Base-by-base conservation (phyloP, 768 basidiomycete species). In the Termitomyces sp. region DNA sequence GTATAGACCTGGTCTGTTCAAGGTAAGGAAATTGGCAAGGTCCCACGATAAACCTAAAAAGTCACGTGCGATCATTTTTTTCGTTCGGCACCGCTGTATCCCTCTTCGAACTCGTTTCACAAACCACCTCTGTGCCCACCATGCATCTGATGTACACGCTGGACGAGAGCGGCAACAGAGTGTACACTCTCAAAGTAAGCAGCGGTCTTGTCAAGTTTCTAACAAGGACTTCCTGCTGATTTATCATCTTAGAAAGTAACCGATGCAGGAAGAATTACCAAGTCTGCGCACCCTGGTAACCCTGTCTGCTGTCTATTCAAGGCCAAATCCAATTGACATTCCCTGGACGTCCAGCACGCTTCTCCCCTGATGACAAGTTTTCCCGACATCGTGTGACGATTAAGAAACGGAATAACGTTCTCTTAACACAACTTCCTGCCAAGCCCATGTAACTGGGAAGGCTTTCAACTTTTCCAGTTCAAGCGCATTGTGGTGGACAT, bases 331-430 rank as follows among this genome's bases (percentile, higher is more conserved):
- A 53, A 57, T 23, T 56, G 23, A 58, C 42, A 46, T 14, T 46
- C 17, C 37, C 34, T 34, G n/a, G 17, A 19, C 40, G 25, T 49
- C n/a, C 56, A 97, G 96, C 96, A 16, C 94, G 97, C 40, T 98
- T 98, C 75, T 98, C 96, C 14, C 96, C 96, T 11, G 97, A 99
- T 72, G 96, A 98, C 83, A 98, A 98, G 77, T 98, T 96, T 76
- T 96, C 95, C 59, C 83, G 95, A 60, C 96, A 99, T 69, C 90
- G 97, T 59, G 95, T 98, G 59, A 97, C 94, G 5, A 87, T 98
- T 68, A 98, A 98, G 80, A 93, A 92, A 76, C 86, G 96, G 68
- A 90, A 87, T 68, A 85, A 86, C 57, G 84, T 97, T 55, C 84
- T 99, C 61, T 84, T 87, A 61, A 95, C 96, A 17, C 95, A 98